Evolutionary conservation across 148 eudicot species (phyloP).

Genomic region (Heliamphora exappendiculata): DNA sequence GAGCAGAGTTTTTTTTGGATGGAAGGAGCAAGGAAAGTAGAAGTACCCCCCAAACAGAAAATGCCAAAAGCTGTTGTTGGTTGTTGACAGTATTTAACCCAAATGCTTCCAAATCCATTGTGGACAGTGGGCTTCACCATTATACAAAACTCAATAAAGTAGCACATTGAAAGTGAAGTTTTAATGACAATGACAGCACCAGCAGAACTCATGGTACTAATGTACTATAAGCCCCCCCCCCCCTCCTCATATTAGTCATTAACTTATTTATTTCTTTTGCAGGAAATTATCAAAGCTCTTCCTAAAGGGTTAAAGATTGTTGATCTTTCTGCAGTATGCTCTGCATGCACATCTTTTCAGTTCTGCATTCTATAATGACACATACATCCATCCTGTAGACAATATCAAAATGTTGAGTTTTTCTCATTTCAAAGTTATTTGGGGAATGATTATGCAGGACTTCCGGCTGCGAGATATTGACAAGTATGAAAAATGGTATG

Average conservation of each 20-base stretch:
- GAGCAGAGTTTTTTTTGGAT: too few species aligned
- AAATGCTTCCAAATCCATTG: slow-evolving; percentile 3
- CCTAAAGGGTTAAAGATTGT: slow-evolving; percentile 73
- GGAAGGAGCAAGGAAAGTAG: background rate
- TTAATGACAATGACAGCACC: background rate
- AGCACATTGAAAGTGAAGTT: background rate
- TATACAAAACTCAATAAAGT: background rate
- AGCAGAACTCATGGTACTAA: background rate
- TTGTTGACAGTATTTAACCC: slow-evolving; percentile 1
- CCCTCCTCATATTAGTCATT: background rate
- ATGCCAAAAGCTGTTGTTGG: background rate
- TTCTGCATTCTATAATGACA: slow-evolving; percentile 1
- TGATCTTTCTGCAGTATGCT: slow-evolving; percentile 89
- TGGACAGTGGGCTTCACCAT: background rate
- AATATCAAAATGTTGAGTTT: background rate
- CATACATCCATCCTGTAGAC: background rate
- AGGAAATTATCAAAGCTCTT: slow-evolving; percentile 88
- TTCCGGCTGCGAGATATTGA: slow-evolving; percentile 62
- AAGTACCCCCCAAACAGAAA: background rate
- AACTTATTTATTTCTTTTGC: slow-evolving; percentile 15
- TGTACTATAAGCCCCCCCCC: background rate
- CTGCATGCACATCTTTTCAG: background rate
- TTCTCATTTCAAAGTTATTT: slow-evolving; percentile 8
- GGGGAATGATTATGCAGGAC: slow-evolving; percentile 50
- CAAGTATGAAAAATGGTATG: slow-evolving; percentile 94